Evolutionary conservation across 768 basidiomycete species (phyloP), one percentile per base, ranked within the genome.

Genomic region (Auriscalpium vulgare): DNA sequence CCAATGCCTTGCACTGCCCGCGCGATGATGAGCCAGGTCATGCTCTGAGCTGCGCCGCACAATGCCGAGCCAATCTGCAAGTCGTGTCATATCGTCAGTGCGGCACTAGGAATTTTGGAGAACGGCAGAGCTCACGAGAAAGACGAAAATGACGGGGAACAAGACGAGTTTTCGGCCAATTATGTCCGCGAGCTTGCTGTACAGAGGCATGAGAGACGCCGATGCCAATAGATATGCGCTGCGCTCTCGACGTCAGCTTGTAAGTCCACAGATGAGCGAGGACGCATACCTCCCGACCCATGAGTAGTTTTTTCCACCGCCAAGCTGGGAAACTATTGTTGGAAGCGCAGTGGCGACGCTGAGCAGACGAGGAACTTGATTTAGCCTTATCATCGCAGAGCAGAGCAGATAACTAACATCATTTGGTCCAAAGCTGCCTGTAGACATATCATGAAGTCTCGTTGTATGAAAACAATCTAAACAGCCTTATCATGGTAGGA

Each of bases 271-370:
- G 23, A 43, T 10, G 34, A n/a, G 38, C 9, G 21, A 54, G 10
- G 38, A 67, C 75, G 16, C 51, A 82, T 2, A 29, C 85, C 78
- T 84, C 54, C 84, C 84, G 38, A 88, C 83, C 87, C 88, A 89
- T 51, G 84, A 81, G 59, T 89, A 88, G 38, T 74, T 73, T 14
- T 67, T 75, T 6, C 82, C 84, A 29, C 82, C 85, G 46, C 84
- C 81, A 0, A 89, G 75, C 23, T 85, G 65, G 16, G 63, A 67
- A 10, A 87, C 83, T 51, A 90, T 88, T 0, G 85, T 87, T 1
- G 87, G 87, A 36, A 89, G 69, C n/a, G 87, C 87, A 8, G 87
- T 88, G 10, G 85, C 81, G 10, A 88, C 81, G 56, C 60, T 62
- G 38, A 9, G 53, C 85, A 84, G 14, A 81, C 83, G 82, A 84